Evolutionary conservation across 495 filamentous ascomycete species (phyloP).

Genomic region (Haplographium delicatum): DNA sequence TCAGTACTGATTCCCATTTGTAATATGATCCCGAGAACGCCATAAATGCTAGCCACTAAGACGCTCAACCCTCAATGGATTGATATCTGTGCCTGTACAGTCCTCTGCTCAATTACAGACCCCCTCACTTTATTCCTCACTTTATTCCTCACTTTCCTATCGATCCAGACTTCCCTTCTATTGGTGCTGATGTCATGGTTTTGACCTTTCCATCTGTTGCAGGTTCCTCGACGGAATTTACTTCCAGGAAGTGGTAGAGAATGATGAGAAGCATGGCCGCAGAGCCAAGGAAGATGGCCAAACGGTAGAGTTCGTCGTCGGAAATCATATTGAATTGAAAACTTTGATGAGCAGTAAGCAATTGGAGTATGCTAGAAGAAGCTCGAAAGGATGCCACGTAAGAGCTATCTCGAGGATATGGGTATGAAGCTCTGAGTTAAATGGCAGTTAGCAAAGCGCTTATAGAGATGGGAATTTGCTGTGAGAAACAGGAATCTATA

Average conservation of each 20-base stretch:
- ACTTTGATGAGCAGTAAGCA: no score
- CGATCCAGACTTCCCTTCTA: slow-evolving; percentile 13
- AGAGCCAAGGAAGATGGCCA: slow-evolving; percentile 91
- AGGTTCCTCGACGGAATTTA: slow-evolving; percentile 68
- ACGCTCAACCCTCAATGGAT: no score
- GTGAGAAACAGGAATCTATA: no score
- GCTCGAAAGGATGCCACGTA: slow-evolving; percentile 12
- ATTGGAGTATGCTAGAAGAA: slow-evolving; percentile 5
- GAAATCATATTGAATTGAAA: slow-evolving; percentile 63
- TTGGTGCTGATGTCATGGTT: background rate
- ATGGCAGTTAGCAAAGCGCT: no score
- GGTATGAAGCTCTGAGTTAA: background rate
- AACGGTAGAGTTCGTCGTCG: slow-evolving; percentile 74
- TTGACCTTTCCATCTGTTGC: slow-evolving; percentile 9
- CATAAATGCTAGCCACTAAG: slow-evolving; percentile 4
- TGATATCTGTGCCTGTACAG: no score
- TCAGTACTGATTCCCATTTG: no score
- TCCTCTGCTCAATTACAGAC: no score
- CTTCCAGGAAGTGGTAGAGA: slow-evolving; percentile 93
- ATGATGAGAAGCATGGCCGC: slow-evolving; percentile 91
- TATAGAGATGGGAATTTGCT: no score
- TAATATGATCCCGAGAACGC: no score
- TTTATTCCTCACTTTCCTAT: slow-evolving; percentile 9
- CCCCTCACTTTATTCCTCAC: no score
- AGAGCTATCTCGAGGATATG: background rate